phyloP scores from a whole-genome alignment of 139 green algal genomes.

The Volvox africanus region DNA sequence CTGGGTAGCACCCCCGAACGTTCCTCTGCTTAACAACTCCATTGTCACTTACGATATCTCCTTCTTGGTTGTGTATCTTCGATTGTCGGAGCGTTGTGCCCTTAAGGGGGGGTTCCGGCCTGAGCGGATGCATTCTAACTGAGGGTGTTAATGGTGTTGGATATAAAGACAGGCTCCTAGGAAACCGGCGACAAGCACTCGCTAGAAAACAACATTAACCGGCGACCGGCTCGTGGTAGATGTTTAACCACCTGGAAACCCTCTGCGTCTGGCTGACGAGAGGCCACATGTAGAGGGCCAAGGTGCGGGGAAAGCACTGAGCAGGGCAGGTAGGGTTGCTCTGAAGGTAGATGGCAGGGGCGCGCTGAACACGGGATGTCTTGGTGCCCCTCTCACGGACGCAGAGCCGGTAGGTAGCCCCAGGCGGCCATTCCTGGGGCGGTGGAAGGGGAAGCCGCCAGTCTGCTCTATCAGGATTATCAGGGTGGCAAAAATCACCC shows the following conservation, averaged over 20 bases:
- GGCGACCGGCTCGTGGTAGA: no score
- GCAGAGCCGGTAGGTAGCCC: background rate
- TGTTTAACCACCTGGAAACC: background rate
- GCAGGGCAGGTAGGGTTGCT: background rate
- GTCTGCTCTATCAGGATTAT: background rate
- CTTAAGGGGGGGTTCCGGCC: no score
- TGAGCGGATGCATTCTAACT: no score
- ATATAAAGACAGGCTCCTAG: no score
- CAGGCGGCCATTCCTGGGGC: background rate
- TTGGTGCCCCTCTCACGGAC: background rate
- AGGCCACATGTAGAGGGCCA: background rate
- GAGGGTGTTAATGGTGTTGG: no score
- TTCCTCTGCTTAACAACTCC: no score
- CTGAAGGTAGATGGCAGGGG: background rate
- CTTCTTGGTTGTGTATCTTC: no score
- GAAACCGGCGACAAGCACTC: no score
- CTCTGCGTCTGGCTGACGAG: background rate
- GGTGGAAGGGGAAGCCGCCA: background rate
- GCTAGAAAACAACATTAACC: no score
- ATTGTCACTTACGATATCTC: no score
- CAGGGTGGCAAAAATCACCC: background rate
- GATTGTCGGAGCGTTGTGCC: no score
- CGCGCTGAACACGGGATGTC: background rate
- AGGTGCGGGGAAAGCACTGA: background rate
- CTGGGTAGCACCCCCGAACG: no score